Conservation (phyloP, 768 basidiomycete genomes). For the Pulveroboletus sp. region DNA sequence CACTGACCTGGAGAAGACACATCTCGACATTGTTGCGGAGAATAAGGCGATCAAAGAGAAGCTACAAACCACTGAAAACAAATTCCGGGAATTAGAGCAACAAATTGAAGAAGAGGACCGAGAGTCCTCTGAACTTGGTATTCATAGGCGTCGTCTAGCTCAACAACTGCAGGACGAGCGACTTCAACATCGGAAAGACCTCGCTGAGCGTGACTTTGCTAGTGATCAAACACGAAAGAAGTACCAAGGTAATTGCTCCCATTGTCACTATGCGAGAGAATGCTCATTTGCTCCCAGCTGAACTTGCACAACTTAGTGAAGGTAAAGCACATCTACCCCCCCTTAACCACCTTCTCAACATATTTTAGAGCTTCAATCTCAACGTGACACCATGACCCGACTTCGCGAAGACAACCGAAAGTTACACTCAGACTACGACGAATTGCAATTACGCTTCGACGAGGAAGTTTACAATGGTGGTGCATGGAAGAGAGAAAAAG, state of each 20-base stretch:
- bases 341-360: conserved; percentile 4
- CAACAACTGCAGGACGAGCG: conserved; percentile 78
- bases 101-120: conserved; percentile 66
- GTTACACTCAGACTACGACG: conserved; percentile 69
- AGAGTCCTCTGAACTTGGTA: conserved; percentile 59
- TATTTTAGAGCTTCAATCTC: conserved; percentile 63
- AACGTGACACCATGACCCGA: conserved; percentile 69
- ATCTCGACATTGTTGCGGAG: conserved; percentile 47
- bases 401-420: conserved; percentile 79
- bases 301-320: conserved; percentile 76
- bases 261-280: conserved; percentile 1
- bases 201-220: conserved; percentile 74
- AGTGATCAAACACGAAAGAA: conserved; percentile 81
- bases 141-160: conserved; percentile 61
- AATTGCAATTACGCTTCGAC: conserved; percentile 68
- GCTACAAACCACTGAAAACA: conserved; percentile 46
- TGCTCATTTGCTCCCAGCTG: conserved; percentile 40
- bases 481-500: conserved; percentile 85
- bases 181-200: conserved; percentile 72
- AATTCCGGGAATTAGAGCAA: conserved; percentile 53
- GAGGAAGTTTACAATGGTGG: conserved; percentile 74
- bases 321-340: conserved; percentile 36
- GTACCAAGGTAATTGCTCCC: conserved; percentile 60
- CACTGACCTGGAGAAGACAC: conserved; percentile 55
- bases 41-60: conserved; percentile 48